Conservation (phyloP, 805 yeast species). For the Wickerhamiella vanderwaltii region DNA sequence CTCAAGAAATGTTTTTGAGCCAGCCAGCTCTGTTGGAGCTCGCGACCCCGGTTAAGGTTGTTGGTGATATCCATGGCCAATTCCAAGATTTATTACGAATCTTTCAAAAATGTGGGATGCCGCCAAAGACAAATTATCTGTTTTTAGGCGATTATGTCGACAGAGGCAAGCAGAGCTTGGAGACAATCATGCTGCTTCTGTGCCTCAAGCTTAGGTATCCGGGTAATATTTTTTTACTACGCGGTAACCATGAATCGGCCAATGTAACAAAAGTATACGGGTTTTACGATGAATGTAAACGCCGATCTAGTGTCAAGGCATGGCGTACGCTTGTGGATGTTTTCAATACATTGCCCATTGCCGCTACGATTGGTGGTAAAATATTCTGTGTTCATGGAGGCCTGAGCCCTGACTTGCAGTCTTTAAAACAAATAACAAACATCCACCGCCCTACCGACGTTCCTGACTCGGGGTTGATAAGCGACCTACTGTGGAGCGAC, state of each 20-base stretch:
- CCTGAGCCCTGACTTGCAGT: conserved; percentile 56
- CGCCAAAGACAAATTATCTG: conserved; percentile 82
- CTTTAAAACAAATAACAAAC: conserved; percentile 58
- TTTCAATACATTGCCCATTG: conserved; percentile 87
- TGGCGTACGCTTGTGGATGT: conserved; percentile 93
- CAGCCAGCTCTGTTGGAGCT: conserved; percentile 86
- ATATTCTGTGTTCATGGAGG: conserved; percentile 90
- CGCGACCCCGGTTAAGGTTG: conserved; percentile 73
- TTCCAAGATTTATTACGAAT: conserved; percentile 82
- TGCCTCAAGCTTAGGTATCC: conserved; percentile 94
- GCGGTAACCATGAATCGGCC: conserved; percentile 99
- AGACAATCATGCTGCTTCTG: conserved; percentile 72
- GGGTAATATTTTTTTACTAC: conserved; percentile 75
- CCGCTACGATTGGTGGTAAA: conserved; percentile 89
- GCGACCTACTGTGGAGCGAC: conserved; percentile 74
- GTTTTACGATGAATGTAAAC: conserved; percentile 93
- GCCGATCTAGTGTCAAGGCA: conserved; percentile 76
- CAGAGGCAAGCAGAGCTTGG: conserved; percentile 92
- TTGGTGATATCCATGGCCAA: conserved; percentile 96
- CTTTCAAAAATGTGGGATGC: conserved; percentile 92
- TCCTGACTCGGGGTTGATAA: conserved; percentile 65
- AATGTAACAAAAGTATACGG: conserved; percentile 95
- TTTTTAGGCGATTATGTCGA: conserved; percentile 96
- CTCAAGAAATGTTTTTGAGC: conserved; percentile 73
- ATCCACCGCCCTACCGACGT: conserved; percentile 75